Evolutionary conservation across 2,329 filamentous ascomycete species (phyloP), one percentile per base, ranked within the genome.

Genomic region (Macrophomina phaseolina): DNA sequence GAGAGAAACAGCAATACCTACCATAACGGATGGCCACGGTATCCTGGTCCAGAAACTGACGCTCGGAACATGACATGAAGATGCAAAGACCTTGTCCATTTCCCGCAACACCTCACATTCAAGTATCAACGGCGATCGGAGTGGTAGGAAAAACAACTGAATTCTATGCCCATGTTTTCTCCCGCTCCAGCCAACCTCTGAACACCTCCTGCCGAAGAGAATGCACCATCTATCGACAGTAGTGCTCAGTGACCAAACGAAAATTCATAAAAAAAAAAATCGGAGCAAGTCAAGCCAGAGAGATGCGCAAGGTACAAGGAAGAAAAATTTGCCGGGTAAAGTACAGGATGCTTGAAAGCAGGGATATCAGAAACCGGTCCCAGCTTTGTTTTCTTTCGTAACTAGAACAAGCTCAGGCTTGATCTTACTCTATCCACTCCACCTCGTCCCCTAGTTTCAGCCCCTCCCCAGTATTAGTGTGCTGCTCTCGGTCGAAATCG

Each of bases 341-440:
- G 78, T 79, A 80, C 77, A 80, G 72, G 73, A 77, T 76, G 77
- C 76, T 56, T 62, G 55, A 45, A 67, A 67, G 65, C 62, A 65
- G 66, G 66, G 66, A 67, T 67, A 67, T 67, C 46, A 67, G 62
- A 68, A 58, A 46, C 66, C 60, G 40, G 34, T 64, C 66, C 45
- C 61, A 66, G 65, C 67, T 65, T 68, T 69, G 76, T 78, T 62
- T 62, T 76, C 77, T 78, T 78, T 78, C 77, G 77, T 73, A 73
- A 72, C 77, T 69, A 72, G 76, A 77, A 73, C 79, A 83, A 81
- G 80, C 77, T 79, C 70, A 76, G 73, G 73, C 75, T 72, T 75
- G 70, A 70, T 72, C 74, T 75, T 76, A 75, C 74, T 77, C 75
- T 74, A 74, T 74, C 72, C 64, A 70, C 52, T 63, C 65, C 46